Percentiles rank a stretch among this genome's conserved stretches.
Evolutionary conservation across 768 basidiomycete genomes (phyloP).

Genomic region (Rhodosporidiobolus odoratus): DNA sequence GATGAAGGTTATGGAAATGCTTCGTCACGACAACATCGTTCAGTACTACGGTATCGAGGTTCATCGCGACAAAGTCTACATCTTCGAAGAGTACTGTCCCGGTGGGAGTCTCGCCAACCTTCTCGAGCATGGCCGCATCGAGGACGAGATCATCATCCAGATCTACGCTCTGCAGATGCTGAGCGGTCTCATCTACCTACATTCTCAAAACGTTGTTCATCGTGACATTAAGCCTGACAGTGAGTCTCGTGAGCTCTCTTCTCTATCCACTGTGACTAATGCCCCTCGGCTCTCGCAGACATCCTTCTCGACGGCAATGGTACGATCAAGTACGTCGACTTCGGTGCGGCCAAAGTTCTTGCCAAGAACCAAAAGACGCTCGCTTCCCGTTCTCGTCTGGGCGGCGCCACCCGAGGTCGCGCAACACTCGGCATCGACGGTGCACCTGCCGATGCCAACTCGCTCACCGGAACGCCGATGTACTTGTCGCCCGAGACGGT

Average conservation of each 20-base stretch:
- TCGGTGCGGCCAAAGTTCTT: constrained; percentile 93
- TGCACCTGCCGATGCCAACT: constrained; percentile 45
- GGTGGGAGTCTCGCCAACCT: constrained; percentile 85
- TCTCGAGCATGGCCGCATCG: constrained; percentile 87
- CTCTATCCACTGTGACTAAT: neutral
- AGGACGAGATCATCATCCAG: constrained; percentile 92
- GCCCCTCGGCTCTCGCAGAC: constrained; percentile 53
- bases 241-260: constrained; percentile 51
- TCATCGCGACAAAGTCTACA: constrained; percentile 96
- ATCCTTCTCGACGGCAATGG: constrained; percentile 84
- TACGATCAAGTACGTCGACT: constrained; percentile 94
- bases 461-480: constrained; percentile 95
- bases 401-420: constrained; percentile 44
- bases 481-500: constrained; percentile 99
- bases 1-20: constrained; percentile 93
- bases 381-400: constrained; percentile 44
- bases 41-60: constrained; percentile 99
- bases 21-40: constrained; percentile 94
- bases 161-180: constrained; percentile 96
- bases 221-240: constrained; percentile 98
- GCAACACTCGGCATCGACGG: constrained; percentile 34
- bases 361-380: constrained; percentile 80
- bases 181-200: constrained; percentile 86
- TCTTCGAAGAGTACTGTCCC: constrained; percentile 97
- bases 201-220: constrained; percentile 85